Evolutionary conservation across 768 basidiomycete genomes (phyloP), one percentile per base, ranked within the genome.

Genomic region (Xerocomellus chrysenteron): DNA sequence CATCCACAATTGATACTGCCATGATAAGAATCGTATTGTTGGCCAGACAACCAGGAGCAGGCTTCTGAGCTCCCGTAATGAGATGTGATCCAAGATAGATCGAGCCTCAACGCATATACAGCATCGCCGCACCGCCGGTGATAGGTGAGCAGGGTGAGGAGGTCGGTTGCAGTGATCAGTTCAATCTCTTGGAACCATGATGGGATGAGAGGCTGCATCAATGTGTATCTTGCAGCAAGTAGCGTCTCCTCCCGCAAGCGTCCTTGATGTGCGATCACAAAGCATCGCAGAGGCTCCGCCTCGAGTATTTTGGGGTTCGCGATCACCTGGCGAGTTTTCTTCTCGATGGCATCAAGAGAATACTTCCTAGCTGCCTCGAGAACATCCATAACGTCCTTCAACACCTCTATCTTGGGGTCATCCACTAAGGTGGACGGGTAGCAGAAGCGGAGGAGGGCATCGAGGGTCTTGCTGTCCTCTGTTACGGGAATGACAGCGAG

Each of bases 401-500:
- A 35, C 11, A 21, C 45, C 1, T 61, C 62, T 2, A 69, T 24
- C 1, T 43, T 39, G 2, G 70, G 66, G 21, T 67, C 68, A 1
- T 68, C 67, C 5, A 54, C 56, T 1, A 65, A 24, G 2, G 66
- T 71, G 14, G 52, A 62, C 14, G 65, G 61, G 32, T 67, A 69
- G 33, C 65, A 71, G 40, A 69, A 63, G 19, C 65, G 56, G 28
- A 70, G 56, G 55, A 70, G 59, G 4, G 52, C 12, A 26, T 65
- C 55, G 10, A 72, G 58, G 2, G 50, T 64, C 28, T 26, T 51
- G 30, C 49, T 45, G 17, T 56, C 19, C 16, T 56, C 50, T 4
- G 55, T 33, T 14, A 70, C 26, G 0, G 58, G 47, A 21, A 71
- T 30, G 36, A 71, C 70, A 11, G 33, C 42, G 8, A 67, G 55